These are phyloP conservation scores for Triticum urartu DNA, from an alignment of 176 grass and related monocot species.

Conservation along the genomic window DNA sequence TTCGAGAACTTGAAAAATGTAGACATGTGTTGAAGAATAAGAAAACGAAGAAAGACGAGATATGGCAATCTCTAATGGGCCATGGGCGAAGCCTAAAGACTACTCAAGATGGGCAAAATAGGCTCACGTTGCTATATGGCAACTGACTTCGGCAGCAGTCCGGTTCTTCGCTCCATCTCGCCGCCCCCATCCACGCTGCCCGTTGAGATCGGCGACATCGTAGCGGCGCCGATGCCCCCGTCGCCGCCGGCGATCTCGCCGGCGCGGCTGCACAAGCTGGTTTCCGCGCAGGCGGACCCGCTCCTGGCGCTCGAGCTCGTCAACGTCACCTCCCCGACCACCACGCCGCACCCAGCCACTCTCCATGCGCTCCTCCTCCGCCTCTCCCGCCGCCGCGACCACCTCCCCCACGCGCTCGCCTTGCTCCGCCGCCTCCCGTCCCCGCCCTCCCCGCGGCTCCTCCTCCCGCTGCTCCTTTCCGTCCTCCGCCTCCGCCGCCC, in stretches of 20 bases:
- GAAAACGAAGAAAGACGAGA: no score
- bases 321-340: conserved; percentile 44
- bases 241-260: conserved; percentile 46
- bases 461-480: conserved; percentile 53
- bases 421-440: conserved; percentile 52
- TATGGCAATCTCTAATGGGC: no score
- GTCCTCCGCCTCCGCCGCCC: conserved; percentile 44
- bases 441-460: conserved; percentile 45
- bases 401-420: conserved; percentile 53
- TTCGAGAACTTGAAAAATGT: no score
- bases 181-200: not conserved
- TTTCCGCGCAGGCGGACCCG: conserved; percentile 56
- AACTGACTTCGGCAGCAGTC: not conserved
- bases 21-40: no score
- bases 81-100: no score
- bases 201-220: not conserved
- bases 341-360: conserved; percentile 32
- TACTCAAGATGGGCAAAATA: no score
- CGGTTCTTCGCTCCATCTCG: not conserved
- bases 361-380: conserved; percentile 44
- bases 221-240: not conserved
- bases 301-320: conserved; percentile 74
- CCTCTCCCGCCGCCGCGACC: conserved; percentile 49
- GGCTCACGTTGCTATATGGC: not conserved
- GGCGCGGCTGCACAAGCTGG: conserved; percentile 78